phyloP scores from a whole-genome alignment of 768 basidiomycete species.

The Xanthoconium purpureum region DNA sequence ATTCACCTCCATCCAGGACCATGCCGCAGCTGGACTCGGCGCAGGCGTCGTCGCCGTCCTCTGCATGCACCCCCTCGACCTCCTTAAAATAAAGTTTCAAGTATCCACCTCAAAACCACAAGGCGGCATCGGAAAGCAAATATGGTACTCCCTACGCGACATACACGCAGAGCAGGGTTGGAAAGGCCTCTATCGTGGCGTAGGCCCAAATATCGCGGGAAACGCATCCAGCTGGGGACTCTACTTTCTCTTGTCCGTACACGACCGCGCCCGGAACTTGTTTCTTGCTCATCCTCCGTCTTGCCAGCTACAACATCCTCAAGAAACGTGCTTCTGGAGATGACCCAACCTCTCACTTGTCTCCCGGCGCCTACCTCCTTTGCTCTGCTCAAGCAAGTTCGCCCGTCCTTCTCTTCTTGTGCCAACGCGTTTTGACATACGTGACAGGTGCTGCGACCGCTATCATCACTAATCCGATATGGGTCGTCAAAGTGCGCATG shows the following conservation, averaged over 20 bases:
- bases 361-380: conserved; percentile 76
- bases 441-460: conserved; percentile 84
- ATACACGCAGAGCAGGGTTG: conserved; percentile 76
- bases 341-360: conserved; percentile 62
- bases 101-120: conserved; percentile 67
- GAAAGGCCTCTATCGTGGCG: conserved; percentile 85
- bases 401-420: conserved; percentile 36
- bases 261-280: background rate
- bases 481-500: conserved; percentile 97
- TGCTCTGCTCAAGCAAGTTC: conserved; percentile 96
- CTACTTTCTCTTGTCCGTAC: conserved; percentile 88
- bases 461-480: conserved; percentile 93
- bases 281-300: conserved; percentile 1
- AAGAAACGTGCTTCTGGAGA: conserved; percentile 75
- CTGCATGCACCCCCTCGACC: conserved; percentile 96
- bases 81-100: conserved; percentile 92
- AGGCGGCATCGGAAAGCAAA: conserved; percentile 65
- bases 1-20: conserved; percentile 59
- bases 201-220: conserved; percentile 87
- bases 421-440: conserved; percentile 11
- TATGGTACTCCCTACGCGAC: conserved; percentile 70
- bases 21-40: conserved; percentile 90
- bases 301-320: conserved; percentile 82
- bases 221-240: conserved; percentile 97
- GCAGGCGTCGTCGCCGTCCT: conserved; percentile 91